phyloP scores from a whole-genome alignment of 1,139 yeast species.

The Meyerozyma athensensis region DNA sequence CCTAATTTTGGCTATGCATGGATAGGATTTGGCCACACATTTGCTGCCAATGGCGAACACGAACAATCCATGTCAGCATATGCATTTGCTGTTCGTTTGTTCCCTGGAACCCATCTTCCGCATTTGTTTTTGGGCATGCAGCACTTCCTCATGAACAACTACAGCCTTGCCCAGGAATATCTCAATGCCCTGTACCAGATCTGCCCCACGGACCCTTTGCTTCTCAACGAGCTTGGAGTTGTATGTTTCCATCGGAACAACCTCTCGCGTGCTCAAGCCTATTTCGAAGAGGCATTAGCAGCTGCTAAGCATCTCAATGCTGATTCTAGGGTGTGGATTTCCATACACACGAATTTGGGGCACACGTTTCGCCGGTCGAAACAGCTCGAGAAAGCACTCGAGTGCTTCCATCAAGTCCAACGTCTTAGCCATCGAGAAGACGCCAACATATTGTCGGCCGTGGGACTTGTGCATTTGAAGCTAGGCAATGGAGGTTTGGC shows the following conservation, averaged over 20 bases:
- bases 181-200: slow-evolving; percentile 69
- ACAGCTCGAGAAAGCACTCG: slow-evolving; percentile 60
- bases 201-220: slow-evolving; percentile 79
- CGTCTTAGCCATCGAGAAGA: slow-evolving; percentile 64
- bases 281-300: slow-evolving; percentile 65
- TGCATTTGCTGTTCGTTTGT: slow-evolving; percentile 89
- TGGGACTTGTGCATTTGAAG: slow-evolving; percentile 78
- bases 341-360: slow-evolving; percentile 85
- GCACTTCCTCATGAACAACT: slow-evolving; percentile 80
- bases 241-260: slow-evolving; percentile 75
- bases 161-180: slow-evolving; percentile 82
- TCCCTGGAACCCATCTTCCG: slow-evolving; percentile 93
- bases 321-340: slow-evolving; percentile 79
- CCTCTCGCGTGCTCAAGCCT: slow-evolving; percentile 62
- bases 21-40: slow-evolving; percentile 98
- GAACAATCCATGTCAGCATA: slow-evolving; percentile 98
- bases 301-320: slow-evolving; percentile 69
- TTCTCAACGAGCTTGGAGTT: slow-evolving; percentile 90
- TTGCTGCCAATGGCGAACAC: slow-evolving; percentile 96
- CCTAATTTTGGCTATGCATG: slow-evolving; percentile 95
- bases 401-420: slow-evolving; percentile 72
- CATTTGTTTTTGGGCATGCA: slow-evolving; percentile 94
- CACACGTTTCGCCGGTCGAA: slow-evolving; percentile 79
- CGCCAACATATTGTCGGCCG: slow-evolving; percentile 72
- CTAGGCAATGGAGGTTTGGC: slow-evolving; percentile 63